Evolutionary conservation across 2,329 filamentous ascomycete genomes (phyloP), one percentile per base, ranked within the genome.

Genomic region (Alternaria hordeiaustralica): DNA sequence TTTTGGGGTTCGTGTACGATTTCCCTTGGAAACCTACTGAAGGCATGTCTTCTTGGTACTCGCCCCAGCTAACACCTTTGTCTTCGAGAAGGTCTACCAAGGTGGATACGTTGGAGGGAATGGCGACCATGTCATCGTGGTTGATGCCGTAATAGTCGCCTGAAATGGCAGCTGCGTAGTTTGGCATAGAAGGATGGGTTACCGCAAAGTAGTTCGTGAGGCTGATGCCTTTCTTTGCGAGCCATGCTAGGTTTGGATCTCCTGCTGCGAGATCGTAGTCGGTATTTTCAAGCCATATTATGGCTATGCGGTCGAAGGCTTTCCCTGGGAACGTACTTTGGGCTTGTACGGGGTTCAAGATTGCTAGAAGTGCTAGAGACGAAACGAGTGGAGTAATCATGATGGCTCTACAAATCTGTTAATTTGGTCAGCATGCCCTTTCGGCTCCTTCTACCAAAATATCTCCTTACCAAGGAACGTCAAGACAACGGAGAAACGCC

Each of bases 261-360:
- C 84, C 86, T 41, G 83, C 82, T 2, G 91, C 88, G 72, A 89
- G 86, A 56, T 87, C 85, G 68, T 87, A 94, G 78, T 87, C 84
- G 53, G 89, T 92, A 77, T 94, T 94, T 82, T 94, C 92, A 51
- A 93, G 85, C 89, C 90, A 94, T 78, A 94, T 88, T 61, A 89
- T 87, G 59, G 88, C 88, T 65, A 92, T 87, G 15, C 92, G 88
- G 75, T 93, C 87, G 75, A 94, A 94, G 0, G 85, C 88, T 75
- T 90, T 88, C 65, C 92, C 92, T 75, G 88, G 85, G 55, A 94
- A 88, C 71, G 88, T 76, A 10, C 25, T 60, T 33, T 60, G 45
- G 36, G 41, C 49, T 76, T 85, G 89, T 30, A 85, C 88, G 10
- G 63, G 64, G 58, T 36, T 57, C n/a, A 63, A 3, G 13, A 25